Evolutionary conservation across 2,329 filamentous ascomycete genomes (phyloP).

Genomic region (Fusarium coffeatum): DNA sequence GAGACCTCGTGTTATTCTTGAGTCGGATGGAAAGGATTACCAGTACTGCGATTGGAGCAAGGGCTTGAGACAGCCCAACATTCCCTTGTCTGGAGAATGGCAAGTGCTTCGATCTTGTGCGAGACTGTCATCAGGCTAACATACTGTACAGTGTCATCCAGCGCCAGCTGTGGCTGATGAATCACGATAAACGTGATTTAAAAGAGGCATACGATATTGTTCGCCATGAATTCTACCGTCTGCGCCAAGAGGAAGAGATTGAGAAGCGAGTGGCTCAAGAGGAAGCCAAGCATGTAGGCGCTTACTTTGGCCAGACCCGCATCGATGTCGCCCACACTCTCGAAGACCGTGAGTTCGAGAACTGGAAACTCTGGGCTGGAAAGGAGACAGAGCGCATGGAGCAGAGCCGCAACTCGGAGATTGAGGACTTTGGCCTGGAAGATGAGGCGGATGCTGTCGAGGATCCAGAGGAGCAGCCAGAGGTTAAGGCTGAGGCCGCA

Average conservation of each 20-base stretch:
- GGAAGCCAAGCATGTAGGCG: slow-evolving; percentile 86
- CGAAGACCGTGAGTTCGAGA: slow-evolving; percentile 82
- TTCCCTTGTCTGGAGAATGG: slow-evolving; percentile 77
- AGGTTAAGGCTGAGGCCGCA: slow-evolving; percentile 40
- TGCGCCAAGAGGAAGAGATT: slow-evolving; percentile 85
- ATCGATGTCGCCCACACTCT: slow-evolving; percentile 83
- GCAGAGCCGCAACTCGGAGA: slow-evolving; percentile 55
- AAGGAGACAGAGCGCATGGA: slow-evolving; percentile 58
- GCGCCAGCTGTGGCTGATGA: slow-evolving; percentile 87
- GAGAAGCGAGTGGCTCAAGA: slow-evolving; percentile 85
- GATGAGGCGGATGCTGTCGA: slow-evolving; percentile 49
- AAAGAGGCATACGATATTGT: slow-evolving; percentile 85
- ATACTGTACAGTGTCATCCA: slow-evolving; percentile 79
- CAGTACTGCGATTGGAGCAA: slow-evolving; percentile 82
- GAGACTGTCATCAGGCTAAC: slow-evolving; percentile 31
- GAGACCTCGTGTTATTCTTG: slow-evolving; percentile 84
- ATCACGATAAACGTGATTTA: slow-evolving; percentile 66
- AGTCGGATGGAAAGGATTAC: slow-evolving; percentile 85
- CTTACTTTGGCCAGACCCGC: slow-evolving; percentile 84
- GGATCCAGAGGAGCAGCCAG: slow-evolving; percentile 40
- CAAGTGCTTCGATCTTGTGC: slow-evolving; percentile 8
- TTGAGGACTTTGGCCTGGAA: slow-evolving; percentile 57
- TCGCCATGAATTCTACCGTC: slow-evolving; percentile 88
- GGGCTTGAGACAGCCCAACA: slow-evolving; percentile 77
- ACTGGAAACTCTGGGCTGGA: slow-evolving; percentile 85